Percentiles rank a stretch among this genome's conserved stretches.
Conservation (phyloP, 2,329 filamentous ascomycete genomes). For the Venturiaceae sp. region DNA sequence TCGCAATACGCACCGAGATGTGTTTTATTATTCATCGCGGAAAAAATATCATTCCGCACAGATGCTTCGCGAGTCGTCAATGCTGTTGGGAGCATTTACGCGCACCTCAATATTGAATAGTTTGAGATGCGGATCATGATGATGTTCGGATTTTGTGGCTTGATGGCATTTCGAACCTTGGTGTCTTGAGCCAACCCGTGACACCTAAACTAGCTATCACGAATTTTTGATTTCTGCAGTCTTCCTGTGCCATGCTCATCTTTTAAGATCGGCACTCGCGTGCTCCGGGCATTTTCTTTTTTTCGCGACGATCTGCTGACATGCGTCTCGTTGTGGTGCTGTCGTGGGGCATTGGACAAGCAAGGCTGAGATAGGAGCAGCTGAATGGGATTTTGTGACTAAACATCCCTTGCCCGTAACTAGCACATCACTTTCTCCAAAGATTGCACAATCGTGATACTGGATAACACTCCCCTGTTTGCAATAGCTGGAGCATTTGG, state of each 20-base stretch:
- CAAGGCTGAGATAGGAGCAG: not conserved
- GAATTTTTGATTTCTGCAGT: not conserved
- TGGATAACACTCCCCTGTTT: too few species aligned
- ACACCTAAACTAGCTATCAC: not conserved
- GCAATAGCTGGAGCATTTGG: too few species aligned
- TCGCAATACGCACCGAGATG: too few species aligned
- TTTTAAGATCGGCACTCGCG: not conserved
- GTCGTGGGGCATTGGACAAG: not conserved
- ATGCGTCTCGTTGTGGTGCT: not conserved
- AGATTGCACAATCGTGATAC: not conserved
- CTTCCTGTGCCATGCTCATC: not conserved
- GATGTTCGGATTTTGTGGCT: not conserved
- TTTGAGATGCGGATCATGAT: not conserved
- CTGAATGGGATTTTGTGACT: not conserved
- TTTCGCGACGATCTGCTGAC: not conserved
- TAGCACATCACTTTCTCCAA: not conserved
- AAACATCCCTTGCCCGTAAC: not conserved
- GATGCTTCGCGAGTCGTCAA: not conserved
- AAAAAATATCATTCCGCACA: not conserved
- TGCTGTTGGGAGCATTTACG: too few species aligned
- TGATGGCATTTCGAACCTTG: not conserved
- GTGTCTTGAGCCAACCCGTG: not conserved
- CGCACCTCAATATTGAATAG: not conserved
- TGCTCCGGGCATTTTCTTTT: not conserved
- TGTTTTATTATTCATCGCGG: not conserved